A percentile compares a stretch with the other conserved stretches of the same genome.
These are phyloP conservation scores for Flaveria brownii DNA, from an alignment of 129 eudicot genomes.

Conservation along the genomic window DNA sequence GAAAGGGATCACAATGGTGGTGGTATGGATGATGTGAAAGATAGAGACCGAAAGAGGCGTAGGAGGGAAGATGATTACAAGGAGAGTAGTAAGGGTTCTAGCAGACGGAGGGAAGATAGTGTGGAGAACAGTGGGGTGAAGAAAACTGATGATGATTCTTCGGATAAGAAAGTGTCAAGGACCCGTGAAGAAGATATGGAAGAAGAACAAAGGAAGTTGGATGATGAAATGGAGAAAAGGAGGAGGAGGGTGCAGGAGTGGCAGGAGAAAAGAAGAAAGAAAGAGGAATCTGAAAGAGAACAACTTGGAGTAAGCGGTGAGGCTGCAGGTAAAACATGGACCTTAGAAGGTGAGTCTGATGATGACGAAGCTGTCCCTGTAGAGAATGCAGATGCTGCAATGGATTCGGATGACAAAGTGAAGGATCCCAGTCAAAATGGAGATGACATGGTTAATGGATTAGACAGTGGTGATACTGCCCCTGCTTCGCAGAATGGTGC, in stretches of 20 bases:
- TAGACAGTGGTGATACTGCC: constrained; percentile 35
- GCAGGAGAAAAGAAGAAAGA: constrained; percentile 83
- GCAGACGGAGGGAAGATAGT: constrained; percentile 63
- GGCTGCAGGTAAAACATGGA: constrained; percentile 73
- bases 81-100: constrained; percentile 43
- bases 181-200: constrained; percentile 68
- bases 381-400: constrained; percentile 46
- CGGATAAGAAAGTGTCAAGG: constrained; percentile 41
- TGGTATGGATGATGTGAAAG: constrained; percentile 53
- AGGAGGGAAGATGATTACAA: constrained; percentile 59
- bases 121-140: constrained; percentile 39
- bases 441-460: constrained; percentile 42
- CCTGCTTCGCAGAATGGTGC: constrained; percentile 37
- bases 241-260: constrained; percentile 95
- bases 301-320: constrained; percentile 50
- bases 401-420: constrained; percentile 48
- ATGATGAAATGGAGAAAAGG: constrained; percentile 88
- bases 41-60: constrained; percentile 57
- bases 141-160: constrained; percentile 46
- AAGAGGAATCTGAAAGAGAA: constrained; percentile 75
- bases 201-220: constrained; percentile 78
- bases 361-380: constrained; percentile 71
- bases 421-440: constrained; percentile 35
- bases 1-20: constrained; percentile 52
- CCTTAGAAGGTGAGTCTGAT: constrained; percentile 85